These are phyloP conservation scores for Candida glaebosa DNA, from an alignment of 805 yeast species.

Conservation along the genomic window DNA sequence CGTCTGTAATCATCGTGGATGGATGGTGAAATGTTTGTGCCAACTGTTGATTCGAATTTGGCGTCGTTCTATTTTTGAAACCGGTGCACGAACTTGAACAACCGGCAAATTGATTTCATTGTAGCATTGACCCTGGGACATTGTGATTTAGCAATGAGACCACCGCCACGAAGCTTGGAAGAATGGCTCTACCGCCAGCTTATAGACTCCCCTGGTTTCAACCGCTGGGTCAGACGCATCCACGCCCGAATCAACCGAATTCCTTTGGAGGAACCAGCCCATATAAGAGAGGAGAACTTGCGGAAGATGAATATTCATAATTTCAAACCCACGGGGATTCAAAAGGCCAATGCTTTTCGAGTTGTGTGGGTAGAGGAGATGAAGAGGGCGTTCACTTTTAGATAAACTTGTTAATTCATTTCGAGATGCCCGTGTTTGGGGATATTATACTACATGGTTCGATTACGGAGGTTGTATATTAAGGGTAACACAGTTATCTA, in stretches of 20 bases:
- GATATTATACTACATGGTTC: too few species aligned
- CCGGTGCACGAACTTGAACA: too few species aligned
- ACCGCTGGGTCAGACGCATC: conserved; percentile 57
- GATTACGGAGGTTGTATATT: too few species aligned
- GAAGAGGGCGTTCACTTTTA: conserved; percentile 49
- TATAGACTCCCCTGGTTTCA: conserved; percentile 56
- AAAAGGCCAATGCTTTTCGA: conserved; percentile 59
- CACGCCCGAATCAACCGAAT: conserved; percentile 65
- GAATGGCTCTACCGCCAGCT: conserved; percentile 44
- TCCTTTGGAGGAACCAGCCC: conserved; percentile 34
- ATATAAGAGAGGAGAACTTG: conserved; percentile 1
- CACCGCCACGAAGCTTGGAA: conserved; percentile 35
- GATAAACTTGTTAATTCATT: too few species aligned
- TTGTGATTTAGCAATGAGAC: conserved; percentile 12
- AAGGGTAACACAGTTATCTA: conserved; percentile 2
- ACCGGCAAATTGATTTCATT: too few species aligned
- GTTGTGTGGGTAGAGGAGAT: conserved; percentile 59
- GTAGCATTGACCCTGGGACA: too few species aligned
- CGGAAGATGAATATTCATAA: conserved; percentile 16
- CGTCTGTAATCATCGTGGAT: conserved; percentile 76
- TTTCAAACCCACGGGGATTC: conserved; percentile 50
- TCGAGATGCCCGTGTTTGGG: too few species aligned
- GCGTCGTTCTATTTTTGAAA: background rate
- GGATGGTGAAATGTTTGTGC: too few species aligned
- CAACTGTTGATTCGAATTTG: background rate